Evolutionary conservation across 2,329 filamentous ascomycete genomes (phyloP).

Genomic region (Sporothrix humicola): DNA sequence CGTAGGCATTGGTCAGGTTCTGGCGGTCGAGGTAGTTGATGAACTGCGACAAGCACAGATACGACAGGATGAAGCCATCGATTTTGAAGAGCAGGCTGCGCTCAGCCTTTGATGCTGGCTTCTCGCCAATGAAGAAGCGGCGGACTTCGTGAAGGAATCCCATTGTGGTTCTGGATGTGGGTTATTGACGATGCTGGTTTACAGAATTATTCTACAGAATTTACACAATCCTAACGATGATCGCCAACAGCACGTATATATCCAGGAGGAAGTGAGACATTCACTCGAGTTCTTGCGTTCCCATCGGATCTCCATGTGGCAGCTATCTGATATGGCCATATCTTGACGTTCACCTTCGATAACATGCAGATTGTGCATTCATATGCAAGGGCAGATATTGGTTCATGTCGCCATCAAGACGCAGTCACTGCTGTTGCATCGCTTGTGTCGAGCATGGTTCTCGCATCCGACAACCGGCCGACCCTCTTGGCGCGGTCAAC

Average conservation of each 20-base stretch:
- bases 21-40: constrained; percentile 51
- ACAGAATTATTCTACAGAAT: not conserved
- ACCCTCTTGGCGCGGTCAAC: constrained; percentile 3
- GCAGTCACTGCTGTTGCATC: no score
- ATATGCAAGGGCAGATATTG: not conserved
- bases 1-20: constrained; percentile 30
- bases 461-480: not conserved
- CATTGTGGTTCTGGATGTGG: not conserved
- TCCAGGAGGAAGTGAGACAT: not conserved
- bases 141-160: constrained; percentile 5
- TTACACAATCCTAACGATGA: no score
- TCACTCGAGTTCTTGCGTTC: not conserved
- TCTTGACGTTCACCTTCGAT: not conserved
- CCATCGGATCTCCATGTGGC: not conserved
- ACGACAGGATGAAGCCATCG: constrained; percentile 67
- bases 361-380: not conserved
- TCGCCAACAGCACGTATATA: not conserved
- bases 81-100: constrained; percentile 33
- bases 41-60: constrained; percentile 64
- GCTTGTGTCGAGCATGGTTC: no score
- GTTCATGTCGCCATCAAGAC: not conserved
- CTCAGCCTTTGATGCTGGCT: constrained; percentile 37
- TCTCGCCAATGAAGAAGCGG: constrained; percentile 27
- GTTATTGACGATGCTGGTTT: not conserved
- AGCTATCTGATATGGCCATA: not conserved